A percentile compares a stretch with the other conserved stretches of the same genome.
phyloP scores from a whole-genome alignment of 139 green algal species.

The Ettlia oleoabundans region DNA sequence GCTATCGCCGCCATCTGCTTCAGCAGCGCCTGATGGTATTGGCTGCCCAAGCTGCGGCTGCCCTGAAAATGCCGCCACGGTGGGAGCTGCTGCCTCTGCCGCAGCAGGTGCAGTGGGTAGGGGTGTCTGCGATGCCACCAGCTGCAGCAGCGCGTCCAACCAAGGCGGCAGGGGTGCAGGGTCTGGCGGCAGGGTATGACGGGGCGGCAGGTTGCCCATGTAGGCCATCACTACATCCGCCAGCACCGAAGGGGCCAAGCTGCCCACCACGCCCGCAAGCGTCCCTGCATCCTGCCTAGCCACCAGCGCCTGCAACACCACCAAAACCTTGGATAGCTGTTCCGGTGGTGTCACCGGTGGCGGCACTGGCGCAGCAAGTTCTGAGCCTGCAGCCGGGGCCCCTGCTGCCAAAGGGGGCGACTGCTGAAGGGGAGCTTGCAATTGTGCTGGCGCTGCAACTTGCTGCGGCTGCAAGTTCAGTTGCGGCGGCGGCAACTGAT shows the following conservation, averaged over 20 bases:
- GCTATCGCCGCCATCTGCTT: neutral
- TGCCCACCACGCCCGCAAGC: conserved; percentile 41
- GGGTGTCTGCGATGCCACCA: conserved; percentile 9
- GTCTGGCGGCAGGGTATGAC: conserved; percentile 13
- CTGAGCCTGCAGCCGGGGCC: too few relatives aligned
- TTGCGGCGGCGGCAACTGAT: neutral
- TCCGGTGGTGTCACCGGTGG: conserved; percentile 27
- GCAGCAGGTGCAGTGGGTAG: neutral
- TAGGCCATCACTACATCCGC: conserved; percentile 60
- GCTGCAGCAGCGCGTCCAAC: conserved; percentile 35
- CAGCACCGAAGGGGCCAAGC: conserved; percentile 48
- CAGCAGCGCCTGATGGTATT: conserved; percentile 11
- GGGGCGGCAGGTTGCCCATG: conserved; percentile 48
- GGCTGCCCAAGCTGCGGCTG: neutral
- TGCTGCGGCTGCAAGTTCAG: neutral
- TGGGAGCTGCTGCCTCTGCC: neutral
- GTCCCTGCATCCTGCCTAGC: conserved; percentile 24
- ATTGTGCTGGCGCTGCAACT: neutral
- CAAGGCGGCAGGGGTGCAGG: conserved; percentile 29
- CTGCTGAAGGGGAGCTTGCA: neutral
- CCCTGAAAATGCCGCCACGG: conserved; percentile 6
- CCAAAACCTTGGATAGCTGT: conserved; percentile 39
- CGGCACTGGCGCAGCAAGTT: too few relatives aligned
- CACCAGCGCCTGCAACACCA: conserved; percentile 43
- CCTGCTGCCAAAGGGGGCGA: neutral